Evolutionary conservation across 2,329 filamentous ascomycete genomes (phyloP), one percentile per base, ranked within the genome.

Genomic region (Hymenotorrendiella dingleyae): DNA sequence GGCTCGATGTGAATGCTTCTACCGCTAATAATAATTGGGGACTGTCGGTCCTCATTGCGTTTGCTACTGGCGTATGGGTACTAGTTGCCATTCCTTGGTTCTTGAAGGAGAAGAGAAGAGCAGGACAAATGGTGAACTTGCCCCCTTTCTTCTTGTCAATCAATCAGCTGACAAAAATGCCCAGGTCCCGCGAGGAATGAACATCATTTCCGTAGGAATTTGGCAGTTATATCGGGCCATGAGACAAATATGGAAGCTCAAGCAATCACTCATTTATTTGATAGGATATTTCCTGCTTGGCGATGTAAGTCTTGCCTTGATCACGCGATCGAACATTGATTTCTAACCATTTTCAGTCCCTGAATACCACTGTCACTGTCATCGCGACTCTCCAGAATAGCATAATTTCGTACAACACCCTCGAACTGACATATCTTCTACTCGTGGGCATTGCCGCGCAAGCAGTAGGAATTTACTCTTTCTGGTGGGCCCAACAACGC

Each of bases 311-410:
- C 9, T 12, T 5, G 8, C 5, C 9, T 19, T 11, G 9, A 11
- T 14, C 9, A 16, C 9, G 23, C 19, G 19, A 17, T 12, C 16
- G 16, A 27, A n/a, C 6, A 19, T 14, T 27, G 8, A 27, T 27
- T 27, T 8, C 24, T 8, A 10, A 22, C 17, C n/a, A 17, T 7
- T 17, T 14, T 3, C 60, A 42, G 39, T 80, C 76, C 1, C 67
- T 84, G 26, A 84, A 84, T 58, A 86, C 82, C 0, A 83, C 80
- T 0, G 77, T 84, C 4, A 84, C 82, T 0, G 79, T 85, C 17
- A 78, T 85, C 23, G 69, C 66, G 1, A 84, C 79, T 0, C 61
- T 84, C 4, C 82, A 85, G 55, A 84, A 84, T 51, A 68, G 69
- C 26, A 72, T 84, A 4, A 78, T 84, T 3, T 67, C 70, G 3